A percentile compares a stretch with the other conserved stretches of the same genome.
phyloP scores from a whole-genome alignment of 208 protist genomes.

The Leishmania lainsoni region DNA sequence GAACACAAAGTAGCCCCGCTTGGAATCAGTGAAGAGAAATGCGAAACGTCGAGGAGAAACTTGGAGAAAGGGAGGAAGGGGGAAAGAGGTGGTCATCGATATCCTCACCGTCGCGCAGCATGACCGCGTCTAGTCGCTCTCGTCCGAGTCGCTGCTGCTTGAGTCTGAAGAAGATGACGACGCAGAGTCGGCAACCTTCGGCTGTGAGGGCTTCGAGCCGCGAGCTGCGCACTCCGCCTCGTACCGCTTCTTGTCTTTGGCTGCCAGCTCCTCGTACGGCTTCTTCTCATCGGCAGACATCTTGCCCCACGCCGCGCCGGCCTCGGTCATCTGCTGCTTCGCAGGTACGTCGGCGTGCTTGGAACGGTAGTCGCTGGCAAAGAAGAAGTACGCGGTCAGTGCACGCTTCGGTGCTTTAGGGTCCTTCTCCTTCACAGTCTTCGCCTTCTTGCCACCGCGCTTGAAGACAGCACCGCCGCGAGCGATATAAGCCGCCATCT shows the following conservation, averaged over 20 bases:
- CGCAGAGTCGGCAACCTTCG: constrained; percentile 12
- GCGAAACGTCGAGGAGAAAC: not conserved
- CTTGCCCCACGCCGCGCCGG: constrained; percentile 71
- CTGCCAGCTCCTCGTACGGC: constrained; percentile 78
- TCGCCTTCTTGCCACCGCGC: constrained; percentile 48
- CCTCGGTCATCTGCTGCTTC: constrained; percentile 65
- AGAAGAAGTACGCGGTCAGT: constrained; percentile 82
- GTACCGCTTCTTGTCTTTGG: constrained; percentile 86
- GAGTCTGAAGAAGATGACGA: constrained; percentile 30
- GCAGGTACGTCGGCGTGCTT: constrained; percentile 59
- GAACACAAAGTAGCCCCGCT: not conserved
- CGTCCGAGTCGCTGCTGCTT: constrained; percentile 30
- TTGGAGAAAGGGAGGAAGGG: constrained; percentile 13
- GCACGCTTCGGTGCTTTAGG: constrained; percentile 84
- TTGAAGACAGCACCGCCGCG: constrained; percentile 60
- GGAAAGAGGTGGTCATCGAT: not conserved
- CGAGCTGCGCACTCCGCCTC: constrained; percentile 53
- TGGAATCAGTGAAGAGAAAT: not conserved
- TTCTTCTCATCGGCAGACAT: constrained; percentile 72
- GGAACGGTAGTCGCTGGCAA: constrained; percentile 67
- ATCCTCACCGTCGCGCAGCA: not conserved
- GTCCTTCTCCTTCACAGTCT: constrained; percentile 79
- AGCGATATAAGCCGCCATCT: constrained; percentile 77
- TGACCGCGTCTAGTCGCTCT: constrained; percentile 17
- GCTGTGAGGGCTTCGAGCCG: constrained; percentile 25